These are phyloP conservation scores for Penicillium herquei DNA, from an alignment of 495 filamentous ascomycete genomes.

Conservation along the genomic window DNA sequence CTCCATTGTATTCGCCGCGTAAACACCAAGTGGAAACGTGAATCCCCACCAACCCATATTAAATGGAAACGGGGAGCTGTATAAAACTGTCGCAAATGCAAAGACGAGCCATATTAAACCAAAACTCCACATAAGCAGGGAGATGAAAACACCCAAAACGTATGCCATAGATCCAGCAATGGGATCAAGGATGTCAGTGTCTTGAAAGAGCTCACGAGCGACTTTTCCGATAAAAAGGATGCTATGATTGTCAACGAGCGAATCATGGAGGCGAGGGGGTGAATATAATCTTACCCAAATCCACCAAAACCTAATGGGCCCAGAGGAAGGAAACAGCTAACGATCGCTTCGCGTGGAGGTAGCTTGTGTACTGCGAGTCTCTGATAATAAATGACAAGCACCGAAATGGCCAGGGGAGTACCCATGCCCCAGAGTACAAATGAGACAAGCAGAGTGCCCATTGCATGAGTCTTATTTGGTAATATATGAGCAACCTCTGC, in stretches of 20 bases:
- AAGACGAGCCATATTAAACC: constrained; percentile 50
- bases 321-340: constrained; percentile 46
- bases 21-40: constrained; percentile 57
- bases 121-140: constrained; percentile 49
- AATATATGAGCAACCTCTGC: constrained; percentile 36
- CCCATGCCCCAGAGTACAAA: constrained; percentile 49
- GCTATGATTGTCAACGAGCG: constrained; percentile 11
- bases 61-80: constrained; percentile 50
- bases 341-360: constrained; percentile 45
- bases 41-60: constrained; percentile 67
- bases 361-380: constrained; percentile 45
- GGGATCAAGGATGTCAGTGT: constrained; percentile 22
- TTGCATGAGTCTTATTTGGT: constrained; percentile 20
- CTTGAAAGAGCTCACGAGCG: constrained; percentile 30
- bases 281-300: constrained; percentile 29
- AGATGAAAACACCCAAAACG: constrained; percentile 38
- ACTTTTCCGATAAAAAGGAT: constrained; percentile 45
- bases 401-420: constrained; percentile 38
- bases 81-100: constrained; percentile 39
- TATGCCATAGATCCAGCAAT: constrained; percentile 40
- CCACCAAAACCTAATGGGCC: constrained; percentile 49
- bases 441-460: constrained; percentile 41
- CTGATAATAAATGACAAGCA: constrained; percentile 50
- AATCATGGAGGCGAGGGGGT: not conserved
- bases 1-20: constrained; percentile 46